Conservation (phyloP, 495 filamentous ascomycete genomes). For the Schizothecium vesticola region DNA sequence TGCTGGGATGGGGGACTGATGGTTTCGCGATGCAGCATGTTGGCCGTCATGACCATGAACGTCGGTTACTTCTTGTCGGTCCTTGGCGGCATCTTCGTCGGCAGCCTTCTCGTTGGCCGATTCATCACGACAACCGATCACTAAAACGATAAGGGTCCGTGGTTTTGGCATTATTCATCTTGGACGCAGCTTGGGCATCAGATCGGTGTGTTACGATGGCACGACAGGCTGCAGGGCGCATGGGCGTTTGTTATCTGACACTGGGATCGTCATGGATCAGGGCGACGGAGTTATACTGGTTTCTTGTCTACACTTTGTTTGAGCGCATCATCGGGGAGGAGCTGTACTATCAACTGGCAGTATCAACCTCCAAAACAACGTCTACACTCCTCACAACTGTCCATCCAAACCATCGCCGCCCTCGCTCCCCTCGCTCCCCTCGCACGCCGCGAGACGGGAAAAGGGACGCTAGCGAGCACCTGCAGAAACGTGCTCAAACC, state of each 20-base stretch:
- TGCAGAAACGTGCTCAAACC: conserved; percentile 31
- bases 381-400: background rate
- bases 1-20: background rate
- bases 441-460: background rate
- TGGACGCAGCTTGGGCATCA: background rate
- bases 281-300: background rate
- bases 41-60: conserved; percentile 98
- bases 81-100: conserved; percentile 75
- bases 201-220: background rate
- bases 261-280: background rate
- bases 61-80: conserved; percentile 92
- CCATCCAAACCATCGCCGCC: background rate
- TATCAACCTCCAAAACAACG: background rate
- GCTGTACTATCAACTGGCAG: background rate
- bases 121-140: conserved; percentile 42
- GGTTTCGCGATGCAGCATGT: conserved; percentile 59
- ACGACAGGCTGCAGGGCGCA: background rate
- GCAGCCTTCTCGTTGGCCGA: conserved; percentile 74
- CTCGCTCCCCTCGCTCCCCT: background rate
- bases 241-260: background rate
- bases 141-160: conserved; percentile 12
- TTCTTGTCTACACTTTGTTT: background rate
- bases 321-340: background rate
- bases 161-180: background rate
- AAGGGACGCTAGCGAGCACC: background rate